Base-by-base conservation (phyloP, 768 basidiomycete genomes). In the Kwoniella pini region DNA sequence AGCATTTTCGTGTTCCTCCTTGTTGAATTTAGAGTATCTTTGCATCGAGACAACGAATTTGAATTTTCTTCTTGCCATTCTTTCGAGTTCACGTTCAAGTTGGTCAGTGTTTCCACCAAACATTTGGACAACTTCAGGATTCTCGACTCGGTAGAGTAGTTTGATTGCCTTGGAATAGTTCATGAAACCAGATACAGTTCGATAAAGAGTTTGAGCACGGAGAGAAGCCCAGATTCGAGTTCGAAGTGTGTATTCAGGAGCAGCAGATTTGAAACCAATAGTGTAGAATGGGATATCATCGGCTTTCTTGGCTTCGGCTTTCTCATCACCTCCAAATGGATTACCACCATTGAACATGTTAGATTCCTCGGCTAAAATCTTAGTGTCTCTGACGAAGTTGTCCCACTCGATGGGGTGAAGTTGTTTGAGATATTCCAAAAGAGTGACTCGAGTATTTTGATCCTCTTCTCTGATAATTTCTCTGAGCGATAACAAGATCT, bases 121-220 rank as follows among this genome's bases (percentile, higher is more conserved):
- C 48, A 88, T 84, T 80, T 98, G 95, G 17, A 99, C 96, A 48
- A 99, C 90, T 79, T 99, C 96, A 7, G 96, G 96, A 81, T 98
- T 98, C 82, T 99, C 96, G 42, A 99, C 96, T 57, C 95, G 91
- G 79, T 98, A 95, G n/a, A 99, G 84, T 33, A 99, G 82, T 78
- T 99, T 99, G 86, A 99, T 98, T 12, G 96, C 96, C 82, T 99
- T 99, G 67, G 90, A 87, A 79, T 99, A 98, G 81, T 99, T 99
- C 96, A 98, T 98, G 91, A 99, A 97, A 52, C 96, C 96, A 33
- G 96, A 97, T 17, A 99, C 95, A 13, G 96, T 99, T 67, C 96
- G 87, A 77, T 99, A 98, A 19, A 99, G 85, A 1, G 96, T 99
- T 82, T 99, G 96, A 17, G 96, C 96, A 54, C 96, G 91, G 9